Evolutionary conservation across 257 asterid genomes (phyloP).

Genomic region (Apocynum venetum): DNA sequence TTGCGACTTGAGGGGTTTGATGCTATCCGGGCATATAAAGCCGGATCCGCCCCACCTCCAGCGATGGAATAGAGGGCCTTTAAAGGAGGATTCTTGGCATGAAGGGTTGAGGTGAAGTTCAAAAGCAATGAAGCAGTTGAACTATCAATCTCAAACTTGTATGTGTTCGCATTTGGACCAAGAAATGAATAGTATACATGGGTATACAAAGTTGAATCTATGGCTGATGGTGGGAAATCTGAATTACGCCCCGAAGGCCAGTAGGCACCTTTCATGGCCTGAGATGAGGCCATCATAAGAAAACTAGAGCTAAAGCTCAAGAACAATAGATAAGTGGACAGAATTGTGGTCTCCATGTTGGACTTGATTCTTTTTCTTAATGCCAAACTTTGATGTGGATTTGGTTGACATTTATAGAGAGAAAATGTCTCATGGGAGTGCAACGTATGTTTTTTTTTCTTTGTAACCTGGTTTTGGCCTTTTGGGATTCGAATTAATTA

Average conservation of each 20-base stretch:
- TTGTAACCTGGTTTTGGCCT: too few relatives aligned
- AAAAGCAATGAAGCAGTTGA: constrained; percentile 32
- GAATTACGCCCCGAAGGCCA: constrained; percentile 50
- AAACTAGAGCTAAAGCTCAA: constrained; percentile 18
- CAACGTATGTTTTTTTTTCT: background rate
- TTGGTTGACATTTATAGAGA: constrained; percentile 41
- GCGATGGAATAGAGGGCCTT: constrained; percentile 63
- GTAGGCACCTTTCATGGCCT: constrained; percentile 28
- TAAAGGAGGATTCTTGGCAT: constrained; percentile 32
- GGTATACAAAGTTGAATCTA: constrained; percentile 48
- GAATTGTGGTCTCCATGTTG: background rate
- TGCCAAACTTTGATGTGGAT: constrained; percentile 24
- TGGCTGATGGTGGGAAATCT: constrained; percentile 40
- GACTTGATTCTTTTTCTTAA: too few relatives aligned
- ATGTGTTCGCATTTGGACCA: constrained; percentile 43
- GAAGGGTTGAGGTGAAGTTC: constrained; percentile 57
- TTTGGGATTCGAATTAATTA: too few relatives aligned
- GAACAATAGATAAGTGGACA: constrained; percentile 5
- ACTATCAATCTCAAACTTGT: constrained; percentile 34
- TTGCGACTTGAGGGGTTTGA: constrained; percentile 29
- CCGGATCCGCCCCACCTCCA: constrained; percentile 44
- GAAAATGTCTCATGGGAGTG: constrained; percentile 25
- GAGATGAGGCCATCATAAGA: constrained; percentile 22
- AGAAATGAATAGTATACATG: constrained; percentile 73
- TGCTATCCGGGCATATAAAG: constrained; percentile 49